Conservation (phyloP, 225 moss, liverwort and hornwort genomes). For the Polytrichum commune region DNA sequence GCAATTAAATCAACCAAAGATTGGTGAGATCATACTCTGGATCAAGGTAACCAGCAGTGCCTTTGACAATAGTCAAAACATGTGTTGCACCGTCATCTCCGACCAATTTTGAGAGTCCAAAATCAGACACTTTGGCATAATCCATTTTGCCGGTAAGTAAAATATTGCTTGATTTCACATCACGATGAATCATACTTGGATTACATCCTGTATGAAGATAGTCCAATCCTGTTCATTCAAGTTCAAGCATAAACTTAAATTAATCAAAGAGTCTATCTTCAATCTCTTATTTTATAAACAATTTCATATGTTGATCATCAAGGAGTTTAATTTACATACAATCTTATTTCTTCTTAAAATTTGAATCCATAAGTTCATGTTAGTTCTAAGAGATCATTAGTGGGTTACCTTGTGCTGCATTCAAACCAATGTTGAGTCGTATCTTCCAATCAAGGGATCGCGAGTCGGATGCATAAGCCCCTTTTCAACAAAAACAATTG, state of each 20-base stretch:
- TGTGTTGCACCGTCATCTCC: conserved; percentile 12
- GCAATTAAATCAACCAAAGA: not conserved
- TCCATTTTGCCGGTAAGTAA: conserved; percentile 23
- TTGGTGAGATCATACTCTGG: conserved; percentile 20
- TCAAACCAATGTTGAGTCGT: conserved; percentile 25
- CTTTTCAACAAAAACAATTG: no score
- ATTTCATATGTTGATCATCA: not conserved
- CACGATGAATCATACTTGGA: conserved; percentile 35
- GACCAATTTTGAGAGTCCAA: conserved; percentile 23
- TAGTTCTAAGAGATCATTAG: not conserved
- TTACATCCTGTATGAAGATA: conserved; percentile 24
- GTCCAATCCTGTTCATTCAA: conserved; percentile 16
- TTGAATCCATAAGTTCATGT: no score
- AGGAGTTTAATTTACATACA: not conserved
- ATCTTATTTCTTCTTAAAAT: not conserved
- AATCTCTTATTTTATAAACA: no score
- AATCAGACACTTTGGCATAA: conserved; percentile 29
- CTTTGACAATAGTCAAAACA: conserved; percentile 25
- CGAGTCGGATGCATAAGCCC: no score
- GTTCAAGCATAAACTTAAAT: not conserved
- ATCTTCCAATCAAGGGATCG: conserved; percentile 17
- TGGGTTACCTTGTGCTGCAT: conserved; percentile 29
- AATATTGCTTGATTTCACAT: conserved; percentile 38
- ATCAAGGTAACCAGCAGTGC: conserved; percentile 33
- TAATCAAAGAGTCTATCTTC: not conserved